These are phyloP conservation scores for Colletotrichum navitas DNA, from an alignment of 2,329 filamentous ascomycete species.

Conservation along the genomic window DNA sequence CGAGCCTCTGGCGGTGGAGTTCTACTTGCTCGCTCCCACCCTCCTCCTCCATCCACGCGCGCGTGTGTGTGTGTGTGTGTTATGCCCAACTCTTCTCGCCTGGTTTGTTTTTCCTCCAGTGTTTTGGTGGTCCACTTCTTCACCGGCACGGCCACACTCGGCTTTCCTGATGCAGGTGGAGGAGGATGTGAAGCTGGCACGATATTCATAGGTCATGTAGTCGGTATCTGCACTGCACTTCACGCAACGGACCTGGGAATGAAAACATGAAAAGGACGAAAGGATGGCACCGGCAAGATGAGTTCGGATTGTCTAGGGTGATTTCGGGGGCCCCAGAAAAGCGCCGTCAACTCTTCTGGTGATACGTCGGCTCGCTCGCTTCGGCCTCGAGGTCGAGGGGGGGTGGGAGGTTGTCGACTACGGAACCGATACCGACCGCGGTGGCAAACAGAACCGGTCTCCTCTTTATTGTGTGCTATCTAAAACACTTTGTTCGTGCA, in stretches of 20 bases:
- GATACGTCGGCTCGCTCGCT: neutral
- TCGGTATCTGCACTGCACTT: no score
- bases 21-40: constrained; percentile 38
- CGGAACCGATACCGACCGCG: constrained; percentile 14
- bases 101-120: neutral
- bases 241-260: constrained; percentile 13
- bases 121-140: no score
- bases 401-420: constrained; percentile 10
- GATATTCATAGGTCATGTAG: constrained; percentile 9
- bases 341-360: neutral
- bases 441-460: no score
- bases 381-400: neutral
- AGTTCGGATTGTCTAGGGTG: constrained; percentile 12
- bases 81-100: constrained; percentile 2
- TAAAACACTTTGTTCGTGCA: neutral
- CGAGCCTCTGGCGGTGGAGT: constrained; percentile 40
- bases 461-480: no score
- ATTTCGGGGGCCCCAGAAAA: neutral
- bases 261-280: neutral
- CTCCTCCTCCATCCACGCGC: constrained; percentile 17
- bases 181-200: constrained; percentile 9
- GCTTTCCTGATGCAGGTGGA: constrained; percentile 25
- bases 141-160: constrained; percentile 18
- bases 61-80: neutral
- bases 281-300: neutral